Percentiles rank a stretch among this genome's conserved stretches.
Evolutionary conservation across 2,329 filamentous ascomycete species (phyloP).

Genomic region (Cadophora sp.): DNA sequence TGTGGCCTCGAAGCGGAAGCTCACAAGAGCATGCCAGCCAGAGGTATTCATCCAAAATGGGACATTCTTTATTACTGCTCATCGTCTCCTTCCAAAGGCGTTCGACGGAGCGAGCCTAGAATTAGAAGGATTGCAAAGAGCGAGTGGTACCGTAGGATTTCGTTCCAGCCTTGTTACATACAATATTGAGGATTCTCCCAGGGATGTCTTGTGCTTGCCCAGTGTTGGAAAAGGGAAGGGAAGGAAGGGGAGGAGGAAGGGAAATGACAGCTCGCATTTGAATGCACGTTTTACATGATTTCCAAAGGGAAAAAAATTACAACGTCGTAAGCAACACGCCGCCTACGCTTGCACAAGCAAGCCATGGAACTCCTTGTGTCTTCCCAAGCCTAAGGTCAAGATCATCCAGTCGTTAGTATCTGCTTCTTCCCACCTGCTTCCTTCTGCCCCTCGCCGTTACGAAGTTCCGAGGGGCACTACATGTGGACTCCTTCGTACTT

Average conservation of each 20-base stretch:
- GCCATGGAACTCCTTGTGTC: neutral
- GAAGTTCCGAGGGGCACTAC: too few species aligned
- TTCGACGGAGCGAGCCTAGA: neutral
- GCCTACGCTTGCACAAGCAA: neutral
- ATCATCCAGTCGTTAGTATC: neutral
- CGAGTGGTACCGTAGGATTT: slow-evolving; percentile 10
- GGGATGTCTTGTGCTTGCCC: neutral
- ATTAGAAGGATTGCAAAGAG: neutral
- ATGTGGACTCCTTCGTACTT: too few species aligned
- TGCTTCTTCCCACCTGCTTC: slow-evolving; percentile 8
- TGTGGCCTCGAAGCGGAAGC: slow-evolving; percentile 6
- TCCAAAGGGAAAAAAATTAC: neutral
- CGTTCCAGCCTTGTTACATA: neutral
- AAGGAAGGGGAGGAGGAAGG: neutral
- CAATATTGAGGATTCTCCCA: slow-evolving; percentile 9
- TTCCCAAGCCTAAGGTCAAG: neutral
- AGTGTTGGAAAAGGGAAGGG: slow-evolving; percentile 10
- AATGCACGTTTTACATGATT: neutral
- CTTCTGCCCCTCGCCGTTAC: neutral
- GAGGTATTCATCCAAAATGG: neutral
- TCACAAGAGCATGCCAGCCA: slow-evolving; percentile 6
- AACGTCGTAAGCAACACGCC: neutral
- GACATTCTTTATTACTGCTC: neutral
- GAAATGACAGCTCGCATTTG: slow-evolving; percentile 4
- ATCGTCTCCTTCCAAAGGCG: neutral